Conservation (phyloP, 140 eudicot genomes). For the Stevia rebaudiana region DNA sequence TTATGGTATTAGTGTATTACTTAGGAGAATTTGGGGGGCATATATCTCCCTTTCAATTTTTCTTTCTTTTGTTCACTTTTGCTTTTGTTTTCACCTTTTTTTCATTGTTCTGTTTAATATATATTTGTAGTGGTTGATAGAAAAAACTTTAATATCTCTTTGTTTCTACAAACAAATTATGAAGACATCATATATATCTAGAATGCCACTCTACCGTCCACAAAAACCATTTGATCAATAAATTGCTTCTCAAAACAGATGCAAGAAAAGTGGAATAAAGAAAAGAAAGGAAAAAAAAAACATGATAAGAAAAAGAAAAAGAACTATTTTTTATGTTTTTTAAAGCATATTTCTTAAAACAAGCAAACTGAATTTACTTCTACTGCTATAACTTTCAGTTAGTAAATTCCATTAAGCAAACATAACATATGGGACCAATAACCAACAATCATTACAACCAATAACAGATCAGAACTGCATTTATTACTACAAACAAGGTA, state of each 20-base stretch:
- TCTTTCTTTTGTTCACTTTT: not conserved
- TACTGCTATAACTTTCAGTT: slow-evolving; percentile 7
- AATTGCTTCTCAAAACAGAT: not conserved
- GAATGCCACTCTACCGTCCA: not conserved
- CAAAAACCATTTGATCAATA: not conserved
- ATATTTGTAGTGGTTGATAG: not conserved
- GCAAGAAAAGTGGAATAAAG: slow-evolving; percentile 19
- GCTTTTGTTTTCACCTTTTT: not conserved
- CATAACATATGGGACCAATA: not conserved
- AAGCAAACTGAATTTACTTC: slow-evolving; percentile 10
- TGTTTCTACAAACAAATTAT: not conserved
- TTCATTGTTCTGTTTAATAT: not conserved
- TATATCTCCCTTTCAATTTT: not conserved
- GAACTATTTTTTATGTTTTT: slow-evolving; percentile 16
- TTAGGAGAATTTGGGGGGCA: not conserved
- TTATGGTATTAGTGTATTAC: not conserved
- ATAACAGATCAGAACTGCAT: not conserved
- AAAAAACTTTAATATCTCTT: not conserved
- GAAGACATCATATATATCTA: not conserved
- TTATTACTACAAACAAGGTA: not conserved
- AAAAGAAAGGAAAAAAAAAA: not conserved
- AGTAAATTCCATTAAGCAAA: slow-evolving; percentile 14
- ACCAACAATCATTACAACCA: slow-evolving; percentile 6
- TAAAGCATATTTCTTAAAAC: not conserved
- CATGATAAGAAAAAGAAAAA: not conserved